Evolutionary conservation across 2,329 filamentous ascomycete species (phyloP), one percentile per base, ranked within the genome.

Genomic region (Dactylellina drechsleri): DNA sequence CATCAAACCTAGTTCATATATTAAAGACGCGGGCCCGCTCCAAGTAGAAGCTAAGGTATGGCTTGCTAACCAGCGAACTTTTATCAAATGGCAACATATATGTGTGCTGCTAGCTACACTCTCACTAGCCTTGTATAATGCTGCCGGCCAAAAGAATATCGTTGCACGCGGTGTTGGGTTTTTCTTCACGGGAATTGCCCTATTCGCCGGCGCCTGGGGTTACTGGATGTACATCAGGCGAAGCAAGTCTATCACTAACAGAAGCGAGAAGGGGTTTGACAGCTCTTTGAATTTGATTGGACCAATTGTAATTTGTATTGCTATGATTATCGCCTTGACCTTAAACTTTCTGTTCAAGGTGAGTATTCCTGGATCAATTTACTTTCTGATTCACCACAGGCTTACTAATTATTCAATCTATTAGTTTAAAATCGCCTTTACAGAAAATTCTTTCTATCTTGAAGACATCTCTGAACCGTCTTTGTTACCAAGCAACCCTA

Each of bases 11-110:
- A 88, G 87, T 7, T 86, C 89, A 77, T 96, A 94, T 89, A 92
- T 99, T 85, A 99, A 99, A 84, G 96, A 99, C 82, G 87, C 91
- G 40, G 94, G 95, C 2, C 91, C 93, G 41, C 87, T 98, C 77
- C 91, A 93, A 81, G 92, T 99, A 68, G 95, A 99, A 84, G 93
- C 92, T 76, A 99, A 99, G 83, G 94, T 99, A 31, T 99, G 95
- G 94, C 89, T 99, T 68, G 95, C 95, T 65, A 99, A 99, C 82
- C 94, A 99, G 83, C 90, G 95, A 76, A 99, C 95, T 0, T 99
- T 97, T 81, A 90, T 99, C 82, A 98, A 97, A 83, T 99, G 95
- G 95, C 92, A 98, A 84, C 93, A 98, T 82, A 93, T 99, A 80
- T 90, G 89, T 76, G 88, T 99, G 57, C 86, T 99, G 13, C 88